Evolutionary conservation across 108 stramenopile species (phyloP).

Genomic region (Craspedostauros australis): DNA sequence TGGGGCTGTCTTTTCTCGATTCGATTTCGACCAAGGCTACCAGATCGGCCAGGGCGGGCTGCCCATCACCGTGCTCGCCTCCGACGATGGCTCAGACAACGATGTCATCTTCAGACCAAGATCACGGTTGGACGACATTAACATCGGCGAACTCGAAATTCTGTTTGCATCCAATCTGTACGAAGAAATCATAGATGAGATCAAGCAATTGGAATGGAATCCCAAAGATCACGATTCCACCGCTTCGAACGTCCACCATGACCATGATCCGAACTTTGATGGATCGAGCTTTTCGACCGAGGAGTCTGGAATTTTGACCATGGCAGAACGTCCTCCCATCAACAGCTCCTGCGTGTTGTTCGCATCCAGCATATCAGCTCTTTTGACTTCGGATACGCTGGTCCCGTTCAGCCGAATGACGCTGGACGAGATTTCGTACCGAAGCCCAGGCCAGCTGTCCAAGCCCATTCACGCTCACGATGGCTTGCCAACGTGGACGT

Average conservation of each 20-base stretch:
- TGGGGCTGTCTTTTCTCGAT: conserved; percentile 12
- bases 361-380: conserved; percentile 14
- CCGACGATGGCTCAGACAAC: conserved; percentile 10
- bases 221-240: too few species aligned
- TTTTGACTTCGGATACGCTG: conserved; percentile 29
- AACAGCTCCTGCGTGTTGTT: conserved; percentile 4
- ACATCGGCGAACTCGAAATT: conserved; percentile 31
- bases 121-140: conserved; percentile 21
- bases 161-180: conserved; percentile 29
- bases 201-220: not conserved
- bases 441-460: not conserved
- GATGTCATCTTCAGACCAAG: conserved; percentile 11
- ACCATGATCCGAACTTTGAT: too few species aligned
- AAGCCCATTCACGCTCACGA: not conserved
- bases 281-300: too few species aligned
- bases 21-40: conserved; percentile 27
- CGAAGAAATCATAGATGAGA: conserved; percentile 26
- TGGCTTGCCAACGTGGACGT: conserved; percentile 3
- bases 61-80: conserved; percentile 24
- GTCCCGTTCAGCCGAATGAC: conserved; percentile 32
- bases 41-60: conserved; percentile 36
- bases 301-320: too few species aligned
- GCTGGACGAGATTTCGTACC: conserved; percentile 7
- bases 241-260: too few species aligned
- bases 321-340: too few species aligned